phyloP scores from a whole-genome alignment of 345 rosid genomes.

The Rhodamnia rubescens region DNA sequence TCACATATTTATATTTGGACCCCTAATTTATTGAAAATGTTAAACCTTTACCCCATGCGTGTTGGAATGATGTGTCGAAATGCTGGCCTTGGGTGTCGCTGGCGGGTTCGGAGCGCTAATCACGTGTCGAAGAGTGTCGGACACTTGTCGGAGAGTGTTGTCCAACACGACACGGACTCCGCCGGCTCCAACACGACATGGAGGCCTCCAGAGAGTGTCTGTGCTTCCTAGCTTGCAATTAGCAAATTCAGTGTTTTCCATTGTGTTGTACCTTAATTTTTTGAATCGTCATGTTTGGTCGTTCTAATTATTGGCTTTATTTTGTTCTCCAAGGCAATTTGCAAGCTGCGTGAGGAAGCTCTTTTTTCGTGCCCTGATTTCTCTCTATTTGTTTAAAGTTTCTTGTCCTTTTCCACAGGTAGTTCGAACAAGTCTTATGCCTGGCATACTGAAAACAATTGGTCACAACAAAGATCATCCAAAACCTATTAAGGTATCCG shows the following conservation, averaged over 20 bases:
- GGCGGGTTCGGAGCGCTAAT: no score
- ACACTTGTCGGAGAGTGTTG: no score
- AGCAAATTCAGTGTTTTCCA: not conserved
- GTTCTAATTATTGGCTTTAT: not conserved
- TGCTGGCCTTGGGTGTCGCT: no score
- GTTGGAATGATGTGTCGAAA: no score
- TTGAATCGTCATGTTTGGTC: not conserved
- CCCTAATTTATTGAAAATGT: no score
- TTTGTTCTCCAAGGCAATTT: not conserved
- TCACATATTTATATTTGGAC: no score
- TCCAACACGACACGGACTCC: no score
- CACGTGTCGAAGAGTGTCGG: no score
- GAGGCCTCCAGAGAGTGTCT: no score
- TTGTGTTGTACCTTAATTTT: not conserved
- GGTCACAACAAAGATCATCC: conserved; percentile 90
- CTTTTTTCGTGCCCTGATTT: not conserved
- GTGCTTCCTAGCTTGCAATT: not conserved
- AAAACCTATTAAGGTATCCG: conserved; percentile 77
- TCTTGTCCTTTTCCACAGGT: conserved; percentile 24
- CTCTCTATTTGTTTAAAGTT: not conserved
- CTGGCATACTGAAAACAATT: conserved; percentile 73
- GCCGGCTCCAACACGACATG: no score
- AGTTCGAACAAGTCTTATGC: conserved; percentile 80
- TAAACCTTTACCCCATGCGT: no score
- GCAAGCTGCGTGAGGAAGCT: not conserved